Evolutionary conservation across 345 rosid species (phyloP).

Genomic region (Xanthoceras sorbifolium): DNA sequence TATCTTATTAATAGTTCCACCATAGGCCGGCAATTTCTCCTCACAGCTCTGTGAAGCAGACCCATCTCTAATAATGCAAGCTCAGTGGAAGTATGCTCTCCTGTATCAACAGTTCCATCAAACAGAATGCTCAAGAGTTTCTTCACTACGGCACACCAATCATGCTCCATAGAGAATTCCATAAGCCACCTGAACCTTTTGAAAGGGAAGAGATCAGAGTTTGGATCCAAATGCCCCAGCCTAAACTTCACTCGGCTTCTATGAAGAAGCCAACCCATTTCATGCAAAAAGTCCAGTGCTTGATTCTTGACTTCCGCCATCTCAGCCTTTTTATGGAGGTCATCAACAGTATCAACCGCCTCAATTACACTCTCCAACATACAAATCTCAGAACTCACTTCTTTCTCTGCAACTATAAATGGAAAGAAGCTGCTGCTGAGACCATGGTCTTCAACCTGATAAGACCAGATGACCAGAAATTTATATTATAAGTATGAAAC

Average conservation of each 20-base stretch:
- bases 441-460: constrained; percentile 64
- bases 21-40: constrained; percentile 53
- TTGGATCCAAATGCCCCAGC: constrained; percentile 42
- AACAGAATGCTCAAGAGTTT: constrained; percentile 51
- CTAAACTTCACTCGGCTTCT: constrained; percentile 43
- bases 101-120: constrained; percentile 45
- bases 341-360: constrained; percentile 26
- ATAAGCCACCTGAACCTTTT: constrained; percentile 59
- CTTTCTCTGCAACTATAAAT: constrained; percentile 70
- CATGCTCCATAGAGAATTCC: constrained; percentile 67
- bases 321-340: constrained; percentile 22
- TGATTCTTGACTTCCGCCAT: constrained; percentile 47
- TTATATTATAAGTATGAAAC: constrained; percentile 1
- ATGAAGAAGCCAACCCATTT: constrained; percentile 83
- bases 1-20: constrained; percentile 57
- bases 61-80: constrained; percentile 51
- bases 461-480: constrained; percentile 16
- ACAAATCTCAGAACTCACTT: constrained; percentile 72
- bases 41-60: constrained; percentile 65
- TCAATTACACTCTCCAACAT: constrained; percentile 58
- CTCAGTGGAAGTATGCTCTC: constrained; percentile 41
- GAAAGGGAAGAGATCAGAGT: constrained; percentile 42
- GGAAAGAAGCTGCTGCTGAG: constrained; percentile 67
- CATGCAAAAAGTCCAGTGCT: constrained; percentile 64
- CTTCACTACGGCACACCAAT: constrained; percentile 78